phyloP scores from a whole-genome alignment of 441 rosid genomes.

The Pelargonium cotyledonis region DNA sequence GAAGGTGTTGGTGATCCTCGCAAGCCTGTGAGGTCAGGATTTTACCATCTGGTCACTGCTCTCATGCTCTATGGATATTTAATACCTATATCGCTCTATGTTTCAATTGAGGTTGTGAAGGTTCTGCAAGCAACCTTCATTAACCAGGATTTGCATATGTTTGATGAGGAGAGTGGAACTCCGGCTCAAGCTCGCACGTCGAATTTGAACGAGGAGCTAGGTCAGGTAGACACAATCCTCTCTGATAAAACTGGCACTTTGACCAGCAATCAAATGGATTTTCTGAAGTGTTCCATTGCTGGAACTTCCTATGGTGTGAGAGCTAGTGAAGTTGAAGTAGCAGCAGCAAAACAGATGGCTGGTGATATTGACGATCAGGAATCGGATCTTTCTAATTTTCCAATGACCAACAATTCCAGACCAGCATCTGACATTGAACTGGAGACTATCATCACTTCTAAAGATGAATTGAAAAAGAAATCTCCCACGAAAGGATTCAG shows the following conservation, averaged over 20 bases:
- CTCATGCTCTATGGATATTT: slow-evolving; percentile 51
- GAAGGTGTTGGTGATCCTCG: slow-evolving; percentile 40
- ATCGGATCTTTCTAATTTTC: slow-evolving; percentile 25
- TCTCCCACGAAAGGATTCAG: slow-evolving; percentile 53
- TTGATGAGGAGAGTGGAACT: slow-evolving; percentile 54
- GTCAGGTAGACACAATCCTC: slow-evolving; percentile 63
- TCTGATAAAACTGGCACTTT: slow-evolving; percentile 73
- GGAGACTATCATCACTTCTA: slow-evolving; percentile 49
- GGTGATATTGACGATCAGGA: slow-evolving; percentile 17
- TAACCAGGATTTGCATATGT: slow-evolving; percentile 63
- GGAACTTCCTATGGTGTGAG: slow-evolving; percentile 62
- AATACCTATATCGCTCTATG: slow-evolving; percentile 66
- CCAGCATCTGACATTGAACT: slow-evolving; percentile 58
- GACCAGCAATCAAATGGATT: slow-evolving; percentile 75
- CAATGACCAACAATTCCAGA: slow-evolving; percentile 26
- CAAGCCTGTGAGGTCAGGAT: slow-evolving; percentile 35
- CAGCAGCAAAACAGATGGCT: slow-evolving; percentile 15
- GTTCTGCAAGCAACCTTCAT: slow-evolving; percentile 67
- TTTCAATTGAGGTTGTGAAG: slow-evolving; percentile 64
- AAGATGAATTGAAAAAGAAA: slow-evolving; percentile 26
- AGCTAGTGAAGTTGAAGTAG: slow-evolving; percentile 58
- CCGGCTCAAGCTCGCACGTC: slow-evolving; percentile 69
- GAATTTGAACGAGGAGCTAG: slow-evolving; percentile 72
- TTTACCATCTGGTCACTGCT: slow-evolving; percentile 46
- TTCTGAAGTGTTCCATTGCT: slow-evolving; percentile 62